A percentile compares a stretch with the other conserved stretches of the same genome.
phyloP scores from a whole-genome alignment of 169 alveolate genomes.

The Besnoitia besnoiti region DNA sequence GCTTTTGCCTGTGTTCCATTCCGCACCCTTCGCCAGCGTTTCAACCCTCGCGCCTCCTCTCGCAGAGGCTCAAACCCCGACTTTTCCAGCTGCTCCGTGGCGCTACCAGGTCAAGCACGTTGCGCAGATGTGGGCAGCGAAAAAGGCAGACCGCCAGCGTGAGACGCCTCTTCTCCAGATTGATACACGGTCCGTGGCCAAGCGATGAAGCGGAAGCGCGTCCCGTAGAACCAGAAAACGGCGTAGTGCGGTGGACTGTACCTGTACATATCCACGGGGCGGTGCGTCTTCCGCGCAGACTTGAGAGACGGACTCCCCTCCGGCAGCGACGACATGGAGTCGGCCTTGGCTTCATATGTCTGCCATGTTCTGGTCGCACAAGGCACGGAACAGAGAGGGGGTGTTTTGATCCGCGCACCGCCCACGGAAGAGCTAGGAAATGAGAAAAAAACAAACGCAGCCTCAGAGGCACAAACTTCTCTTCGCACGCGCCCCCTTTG shows the following conservation, averaged over 20 bases:
- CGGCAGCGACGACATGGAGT: neutral
- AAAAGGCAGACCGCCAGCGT: neutral
- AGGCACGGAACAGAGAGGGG: too few relatives aligned
- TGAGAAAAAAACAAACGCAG: too few relatives aligned
- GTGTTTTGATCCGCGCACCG: too few relatives aligned
- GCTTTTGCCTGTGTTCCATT: too few relatives aligned
- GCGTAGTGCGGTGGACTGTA: neutral
- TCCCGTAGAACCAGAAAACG: neutral
- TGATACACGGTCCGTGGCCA: too few relatives aligned
- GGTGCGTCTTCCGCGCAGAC: neutral
- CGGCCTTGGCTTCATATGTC: neutral
- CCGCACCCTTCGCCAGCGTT: too few relatives aligned
- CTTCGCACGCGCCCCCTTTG: too few relatives aligned
- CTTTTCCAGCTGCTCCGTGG: neutral
- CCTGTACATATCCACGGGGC: conserved; percentile 31
- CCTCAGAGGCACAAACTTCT: too few relatives aligned
- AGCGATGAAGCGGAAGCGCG: neutral
- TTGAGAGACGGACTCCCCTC: neutral
- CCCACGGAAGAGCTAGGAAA: too few relatives aligned
- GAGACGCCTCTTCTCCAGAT: neutral
- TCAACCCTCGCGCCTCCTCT: too few relatives aligned
- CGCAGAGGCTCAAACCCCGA: neutral
- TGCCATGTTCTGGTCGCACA: neutral
- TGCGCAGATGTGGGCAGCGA: neutral
- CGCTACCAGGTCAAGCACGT: neutral